Conservation (phyloP, 2,329 filamentous ascomycete species). For the Aspergillus chevalieri region DNA sequence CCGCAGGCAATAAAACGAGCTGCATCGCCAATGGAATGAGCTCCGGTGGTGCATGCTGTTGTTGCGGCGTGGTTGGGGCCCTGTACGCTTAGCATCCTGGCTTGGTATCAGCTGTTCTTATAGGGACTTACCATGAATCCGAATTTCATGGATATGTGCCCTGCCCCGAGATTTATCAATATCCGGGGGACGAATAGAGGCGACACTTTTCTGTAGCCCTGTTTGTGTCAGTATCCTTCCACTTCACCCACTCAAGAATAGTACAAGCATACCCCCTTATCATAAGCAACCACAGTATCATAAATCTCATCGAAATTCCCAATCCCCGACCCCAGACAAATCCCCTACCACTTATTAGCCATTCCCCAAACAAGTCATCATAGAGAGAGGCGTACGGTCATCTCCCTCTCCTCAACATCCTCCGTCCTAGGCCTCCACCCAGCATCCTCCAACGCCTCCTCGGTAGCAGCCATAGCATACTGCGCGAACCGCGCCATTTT, state of each 20-base stretch:
- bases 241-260: neutral
- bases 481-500: slow-evolving; percentile 90
- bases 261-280: slow-evolving; percentile 48
- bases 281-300: slow-evolving; percentile 69
- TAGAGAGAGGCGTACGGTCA: slow-evolving; percentile 48
- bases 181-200: slow-evolving; percentile 90
- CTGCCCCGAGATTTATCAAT: slow-evolving; percentile 89
- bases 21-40: slow-evolving; percentile 90
- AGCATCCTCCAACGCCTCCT: slow-evolving; percentile 80
- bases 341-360: slow-evolving; percentile 52
- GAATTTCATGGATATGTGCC: slow-evolving; percentile 88
- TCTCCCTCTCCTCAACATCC: slow-evolving; percentile 58
- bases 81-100: slow-evolving; percentile 24
- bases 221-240: slow-evolving; percentile 7
- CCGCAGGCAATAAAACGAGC: slow-evolving; percentile 86
- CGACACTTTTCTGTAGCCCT: slow-evolving; percentile 91
- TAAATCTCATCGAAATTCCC: slow-evolving; percentile 91
- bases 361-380: neutral
- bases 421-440: slow-evolving; percentile 59
- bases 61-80: slow-evolving; percentile 90
- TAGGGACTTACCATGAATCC: slow-evolving; percentile 56
- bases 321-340: slow-evolving; percentile 92
- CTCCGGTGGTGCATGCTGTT: slow-evolving; percentile 92
- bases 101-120: too few relatives aligned
- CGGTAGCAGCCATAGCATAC: slow-evolving; percentile 78